Percentiles rank a stretch among this genome's conserved stretches.
Evolutionary conservation across 345 rosid species (phyloP).

Genomic region (Citrus trifoliata): DNA sequence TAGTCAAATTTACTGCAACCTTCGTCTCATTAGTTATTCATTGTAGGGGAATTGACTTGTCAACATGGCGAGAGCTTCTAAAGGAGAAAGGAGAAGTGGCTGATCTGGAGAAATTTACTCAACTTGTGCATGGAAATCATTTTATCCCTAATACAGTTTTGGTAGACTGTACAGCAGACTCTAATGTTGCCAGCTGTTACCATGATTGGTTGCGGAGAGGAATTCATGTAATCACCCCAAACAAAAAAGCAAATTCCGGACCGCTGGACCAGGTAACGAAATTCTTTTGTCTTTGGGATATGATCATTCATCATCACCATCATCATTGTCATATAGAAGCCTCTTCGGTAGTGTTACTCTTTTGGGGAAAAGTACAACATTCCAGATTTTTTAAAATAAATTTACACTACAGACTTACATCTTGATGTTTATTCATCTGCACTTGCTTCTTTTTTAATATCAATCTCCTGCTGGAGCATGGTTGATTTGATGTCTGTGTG

Average conservation of each 20-base stretch:
- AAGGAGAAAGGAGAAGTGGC: slow-evolving; percentile 70
- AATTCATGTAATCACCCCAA: slow-evolving; percentile 94
- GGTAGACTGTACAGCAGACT: slow-evolving; percentile 98
- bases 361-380: background rate
- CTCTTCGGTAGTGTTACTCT: background rate
- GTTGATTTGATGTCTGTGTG: background rate
- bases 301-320: background rate
- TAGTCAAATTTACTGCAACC: background rate
- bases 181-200: slow-evolving; percentile 70
- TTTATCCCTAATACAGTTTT: slow-evolving; percentile 91
- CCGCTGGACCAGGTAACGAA: slow-evolving; percentile 86
- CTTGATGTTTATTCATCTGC: background rate
- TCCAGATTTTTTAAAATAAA: background rate
- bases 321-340: background rate
- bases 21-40: slow-evolving; percentile 9
- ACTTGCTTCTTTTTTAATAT: background rate
- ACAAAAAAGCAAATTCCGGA: slow-evolving; percentile 97
- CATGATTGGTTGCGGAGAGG: slow-evolving; percentile 88
- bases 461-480: background rate
- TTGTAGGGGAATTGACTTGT: slow-evolving; percentile 76
- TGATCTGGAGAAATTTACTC: slow-evolving; percentile 71
- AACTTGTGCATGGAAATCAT: slow-evolving; percentile 83
- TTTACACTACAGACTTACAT: background rate
- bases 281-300: background rate
- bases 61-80: slow-evolving; percentile 77